phyloP scores from a whole-genome alignment of 805 yeast species.

The Yamadazyma sp. region DNA sequence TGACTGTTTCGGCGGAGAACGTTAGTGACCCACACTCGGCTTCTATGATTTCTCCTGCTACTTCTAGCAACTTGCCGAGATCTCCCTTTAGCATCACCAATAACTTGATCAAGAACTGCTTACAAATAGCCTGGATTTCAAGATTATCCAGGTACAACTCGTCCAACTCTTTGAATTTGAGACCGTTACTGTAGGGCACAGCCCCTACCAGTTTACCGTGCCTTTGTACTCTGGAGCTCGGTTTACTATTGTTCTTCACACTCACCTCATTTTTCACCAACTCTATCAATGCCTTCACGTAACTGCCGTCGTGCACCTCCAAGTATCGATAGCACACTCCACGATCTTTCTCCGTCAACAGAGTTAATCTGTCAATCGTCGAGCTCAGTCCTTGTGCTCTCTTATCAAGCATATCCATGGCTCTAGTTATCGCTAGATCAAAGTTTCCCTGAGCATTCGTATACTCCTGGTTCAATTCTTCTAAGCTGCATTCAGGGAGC shows the following conservation, averaged over 20 bases:
- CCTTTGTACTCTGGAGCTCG: conserved; percentile 4
- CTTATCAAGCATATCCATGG: neutral
- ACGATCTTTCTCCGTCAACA: neutral
- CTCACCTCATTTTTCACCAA: conserved; percentile 6
- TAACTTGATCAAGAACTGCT: conserved; percentile 10
- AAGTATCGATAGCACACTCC: neutral
- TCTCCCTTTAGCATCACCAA: conserved; percentile 12
- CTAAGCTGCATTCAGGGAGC: conserved; percentile 1
- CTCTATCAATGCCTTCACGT: conserved; percentile 6
- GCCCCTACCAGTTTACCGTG: neutral
- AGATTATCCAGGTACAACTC: conserved; percentile 3
- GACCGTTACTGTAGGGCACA: neutral
- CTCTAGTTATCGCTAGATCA: conserved; percentile 1
- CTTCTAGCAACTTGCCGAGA: conserved; percentile 5
- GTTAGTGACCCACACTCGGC: conserved; percentile 9
- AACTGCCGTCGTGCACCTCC: conserved; percentile 7
- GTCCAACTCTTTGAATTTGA: conserved; percentile 7
- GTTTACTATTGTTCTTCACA: neutral
- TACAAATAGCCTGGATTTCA: neutral
- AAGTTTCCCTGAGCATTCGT: neutral
- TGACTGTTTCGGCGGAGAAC: conserved; percentile 3
- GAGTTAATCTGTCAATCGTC: conserved; percentile 24
- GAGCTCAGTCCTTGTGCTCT: conserved; percentile 18
- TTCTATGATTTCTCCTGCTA: conserved; percentile 7
- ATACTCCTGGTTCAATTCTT: conserved; percentile 1